Evolutionary conservation across 768 basidiomycete genomes (phyloP).

Genomic region (Agaricus sinodeliciosus): DNA sequence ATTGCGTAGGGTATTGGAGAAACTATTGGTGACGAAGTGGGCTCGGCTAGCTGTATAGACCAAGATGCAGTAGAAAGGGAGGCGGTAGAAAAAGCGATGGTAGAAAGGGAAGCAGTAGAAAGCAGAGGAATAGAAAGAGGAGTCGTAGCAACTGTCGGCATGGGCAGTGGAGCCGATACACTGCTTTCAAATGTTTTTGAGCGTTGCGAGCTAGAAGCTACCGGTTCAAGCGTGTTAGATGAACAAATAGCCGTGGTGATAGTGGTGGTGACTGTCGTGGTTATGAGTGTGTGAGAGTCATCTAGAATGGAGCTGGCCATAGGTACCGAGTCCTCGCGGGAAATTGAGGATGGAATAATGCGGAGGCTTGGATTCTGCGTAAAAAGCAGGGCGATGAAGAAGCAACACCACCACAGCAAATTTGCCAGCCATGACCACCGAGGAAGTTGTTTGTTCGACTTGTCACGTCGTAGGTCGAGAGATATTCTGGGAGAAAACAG

Average conservation of each 20-base stretch:
- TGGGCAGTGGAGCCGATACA: not conserved
- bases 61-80: not conserved
- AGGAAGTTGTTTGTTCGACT: not conserved
- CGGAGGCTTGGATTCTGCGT: conserved; percentile 4
- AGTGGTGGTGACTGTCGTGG: not conserved
- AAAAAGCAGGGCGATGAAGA: conserved; percentile 23
- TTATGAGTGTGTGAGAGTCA: not conserved
- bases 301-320: not conserved
- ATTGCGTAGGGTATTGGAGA: not conserved
- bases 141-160: too few species aligned
- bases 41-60: not conserved
- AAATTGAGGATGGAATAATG: not conserved
- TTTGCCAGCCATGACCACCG: not conserved
- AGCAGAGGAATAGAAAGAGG: not conserved
- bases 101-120: not conserved
- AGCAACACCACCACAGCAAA: conserved; percentile 15
- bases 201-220: not conserved
- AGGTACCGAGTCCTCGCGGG: not conserved
- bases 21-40: not conserved
- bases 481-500: conserved; percentile 54
- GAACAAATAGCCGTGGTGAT: not conserved
- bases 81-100: not conserved
- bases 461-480: conserved; percentile 17
- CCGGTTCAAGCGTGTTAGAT: not conserved
- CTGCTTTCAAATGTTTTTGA: not conserved